Evolutionary conservation across 768 basidiomycete species (phyloP), one percentile per base, ranked within the genome.

Genomic region (Boletus vinaceobasis): DNA sequence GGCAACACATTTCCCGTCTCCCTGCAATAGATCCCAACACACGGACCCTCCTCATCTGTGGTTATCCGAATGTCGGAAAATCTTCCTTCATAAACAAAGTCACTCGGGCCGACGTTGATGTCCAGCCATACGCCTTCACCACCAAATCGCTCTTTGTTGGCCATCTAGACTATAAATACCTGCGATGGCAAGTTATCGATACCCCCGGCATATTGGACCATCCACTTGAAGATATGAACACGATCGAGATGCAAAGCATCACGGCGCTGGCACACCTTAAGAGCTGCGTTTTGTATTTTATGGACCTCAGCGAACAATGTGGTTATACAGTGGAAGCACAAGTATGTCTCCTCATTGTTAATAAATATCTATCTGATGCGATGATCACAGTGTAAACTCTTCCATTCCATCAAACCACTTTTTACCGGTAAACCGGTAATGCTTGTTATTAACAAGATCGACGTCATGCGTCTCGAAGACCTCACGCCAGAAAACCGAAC

Each of bases 71-170:
- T 70, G 97, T 99, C 69, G 97, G 97, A 53, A 99, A 99, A 76
- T 97, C 94, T 14, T 96, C 93, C 23, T 99, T 99, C 74, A 94
- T 99, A 65, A 99, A 99, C 86, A 98, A 98, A 74, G 93, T 99
- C 68, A 98, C 97, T 21, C 88, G 97, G 48, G 97, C 96, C 48
- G 97, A 99, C 68, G 97, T 99, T 65, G 97, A 99, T 70, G 97
- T 99, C 31, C 96, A 99, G 73, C 96, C 96, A 36, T 99, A 98
- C 68, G 97, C 97, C 1, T 99, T 99, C 78, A 99, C 97, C 43
- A 99, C 97, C 31, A 98, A 98, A 74, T 94, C 92, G 0, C 88
- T 99, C 49, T 98, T 98, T 69, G 91, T 99, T 65, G 97, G 97
- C 1, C 97, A 99, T 74, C 80, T 98, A 69, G 97, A 99, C 73